Percentiles rank a stretch among this genome's conserved stretches.
Evolutionary conservation across 2,329 filamentous ascomycete species (phyloP).

Genomic region (Gaeumannomyces tritici): DNA sequence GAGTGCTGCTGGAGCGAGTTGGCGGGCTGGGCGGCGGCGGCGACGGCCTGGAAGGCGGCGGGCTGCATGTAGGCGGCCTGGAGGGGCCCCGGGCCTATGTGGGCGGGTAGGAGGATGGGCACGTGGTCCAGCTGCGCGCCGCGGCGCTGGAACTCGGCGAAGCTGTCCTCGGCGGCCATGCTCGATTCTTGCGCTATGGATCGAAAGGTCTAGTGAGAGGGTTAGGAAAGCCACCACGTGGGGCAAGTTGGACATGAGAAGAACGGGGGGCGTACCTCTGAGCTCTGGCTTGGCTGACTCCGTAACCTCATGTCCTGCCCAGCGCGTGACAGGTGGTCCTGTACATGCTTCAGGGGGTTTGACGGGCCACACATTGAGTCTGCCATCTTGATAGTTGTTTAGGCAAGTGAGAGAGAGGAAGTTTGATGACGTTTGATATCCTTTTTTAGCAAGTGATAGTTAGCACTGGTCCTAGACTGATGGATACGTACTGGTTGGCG

Average conservation of each 20-base stretch:
- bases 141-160: constrained; percentile 3
- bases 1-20: background rate
- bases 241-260: background rate
- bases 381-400: constrained; percentile 20
- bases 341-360: constrained; percentile 64
- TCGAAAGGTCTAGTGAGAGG: constrained; percentile 9
- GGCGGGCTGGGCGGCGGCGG: no score
- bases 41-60: no score
- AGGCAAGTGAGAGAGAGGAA: no score
- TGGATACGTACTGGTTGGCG: no score
- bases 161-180: constrained; percentile 9
- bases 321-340: constrained; percentile 60
- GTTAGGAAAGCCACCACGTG: background rate
- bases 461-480: no score
- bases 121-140: background rate
- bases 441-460: no score
- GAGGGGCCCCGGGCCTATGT: no score
- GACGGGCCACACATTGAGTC: constrained; percentile 59
- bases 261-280: background rate
- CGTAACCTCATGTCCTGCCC: constrained; percentile 40
- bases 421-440: no score
- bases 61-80: background rate
- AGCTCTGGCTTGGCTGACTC: background rate
- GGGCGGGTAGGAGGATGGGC: background rate
- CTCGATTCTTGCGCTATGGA: constrained; percentile 4